phyloP scores from a whole-genome alignment of 768 basidiomycete species.

The Auricularia auricula-judae region DNA sequence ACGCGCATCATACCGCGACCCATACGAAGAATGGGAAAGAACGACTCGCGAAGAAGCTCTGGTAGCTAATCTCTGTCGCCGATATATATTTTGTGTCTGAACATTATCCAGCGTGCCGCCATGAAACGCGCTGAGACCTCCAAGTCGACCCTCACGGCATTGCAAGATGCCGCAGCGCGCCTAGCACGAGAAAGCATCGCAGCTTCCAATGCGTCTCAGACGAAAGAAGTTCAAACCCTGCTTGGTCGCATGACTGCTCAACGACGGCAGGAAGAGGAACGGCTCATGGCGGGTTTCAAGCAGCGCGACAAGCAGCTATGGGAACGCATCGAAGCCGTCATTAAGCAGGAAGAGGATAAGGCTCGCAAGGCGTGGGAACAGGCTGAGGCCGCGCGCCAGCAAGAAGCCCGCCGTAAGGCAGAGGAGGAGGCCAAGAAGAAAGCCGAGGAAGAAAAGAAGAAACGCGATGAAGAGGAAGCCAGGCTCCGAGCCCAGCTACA shows the following conservation, averaged over 20 bases:
- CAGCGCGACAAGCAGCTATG: conserved; percentile 34
- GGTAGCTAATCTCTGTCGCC: conserved; percentile 18
- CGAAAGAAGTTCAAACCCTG: conserved; percentile 37
- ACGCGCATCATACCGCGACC: conserved; percentile 31
- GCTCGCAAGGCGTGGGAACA: conserved; percentile 17
- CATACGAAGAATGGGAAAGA: conserved; percentile 42
- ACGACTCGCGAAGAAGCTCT: conserved; percentile 34
- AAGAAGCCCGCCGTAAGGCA: conserved; percentile 26
- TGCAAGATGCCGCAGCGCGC: conserved; percentile 13
- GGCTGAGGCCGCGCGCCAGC: conserved; percentile 45
- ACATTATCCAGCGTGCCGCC: conserved; percentile 11
- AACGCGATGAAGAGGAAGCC: conserved; percentile 36
- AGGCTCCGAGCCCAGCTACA: conserved; percentile 22
- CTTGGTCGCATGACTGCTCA: conserved; percentile 33
- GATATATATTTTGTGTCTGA: conserved; percentile 5
- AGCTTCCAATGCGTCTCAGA: conserved; percentile 35
- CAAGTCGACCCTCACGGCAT: conserved; percentile 9
- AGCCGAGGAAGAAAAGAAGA: conserved; percentile 31
- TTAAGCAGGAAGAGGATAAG: conserved; percentile 54
- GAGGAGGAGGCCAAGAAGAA: conserved; percentile 30
- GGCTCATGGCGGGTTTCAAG: conserved; percentile 35
- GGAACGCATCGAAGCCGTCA: conserved; percentile 50
- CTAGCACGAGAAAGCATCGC: conserved; percentile 16
- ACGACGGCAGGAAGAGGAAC: conserved; percentile 36
- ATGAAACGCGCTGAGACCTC: conserved; percentile 16